These are phyloP conservation scores for Fomitopsis schrenkii DNA, from an alignment of 1,284 basidiomycete genomes.

Conservation along the genomic window DNA sequence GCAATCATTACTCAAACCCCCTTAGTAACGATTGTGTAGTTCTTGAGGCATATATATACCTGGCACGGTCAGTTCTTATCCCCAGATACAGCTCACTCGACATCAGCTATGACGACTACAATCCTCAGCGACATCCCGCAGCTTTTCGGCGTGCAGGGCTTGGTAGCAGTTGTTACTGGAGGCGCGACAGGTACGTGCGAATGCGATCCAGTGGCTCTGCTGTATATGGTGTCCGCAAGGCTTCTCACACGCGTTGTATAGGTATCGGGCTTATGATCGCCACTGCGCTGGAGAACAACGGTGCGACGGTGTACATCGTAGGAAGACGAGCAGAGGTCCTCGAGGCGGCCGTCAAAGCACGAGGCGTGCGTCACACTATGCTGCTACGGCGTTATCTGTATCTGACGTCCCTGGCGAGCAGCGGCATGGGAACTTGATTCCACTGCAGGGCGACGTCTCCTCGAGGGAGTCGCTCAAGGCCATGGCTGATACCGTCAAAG, in stretches of 20 bases:
- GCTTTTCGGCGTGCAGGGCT: slow-evolving; percentile 58
- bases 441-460: slow-evolving; percentile 63
- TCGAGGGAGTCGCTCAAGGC: slow-evolving; percentile 49
- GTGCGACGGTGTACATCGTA: slow-evolving; percentile 70
- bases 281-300: slow-evolving; percentile 65
- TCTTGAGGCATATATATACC: background rate
- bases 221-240: background rate
- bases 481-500: slow-evolving; percentile 50
- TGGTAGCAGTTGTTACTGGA: slow-evolving; percentile 65
- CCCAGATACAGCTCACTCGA: background rate
- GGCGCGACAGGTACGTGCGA: slow-evolving; percentile 54
- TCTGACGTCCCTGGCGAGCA: slow-evolving; percentile 20
- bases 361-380: slow-evolving; percentile 30
- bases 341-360: slow-evolving; percentile 48
- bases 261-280: slow-evolving; percentile 77
- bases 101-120: background rate
- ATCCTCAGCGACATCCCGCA: slow-evolving; percentile 28
- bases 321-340: slow-evolving; percentile 57
- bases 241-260: slow-evolving; percentile 19
- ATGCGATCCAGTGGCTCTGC: background rate
- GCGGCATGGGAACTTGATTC: slow-evolving; percentile 59
- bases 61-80: too few species aligned
- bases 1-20: too few species aligned
- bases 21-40: too few species aligned
- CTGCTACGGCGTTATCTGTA: background rate